Conservation (phyloP, 2,329 filamentous ascomycete genomes). For the Ophiocordyceps robertsii region DNA sequence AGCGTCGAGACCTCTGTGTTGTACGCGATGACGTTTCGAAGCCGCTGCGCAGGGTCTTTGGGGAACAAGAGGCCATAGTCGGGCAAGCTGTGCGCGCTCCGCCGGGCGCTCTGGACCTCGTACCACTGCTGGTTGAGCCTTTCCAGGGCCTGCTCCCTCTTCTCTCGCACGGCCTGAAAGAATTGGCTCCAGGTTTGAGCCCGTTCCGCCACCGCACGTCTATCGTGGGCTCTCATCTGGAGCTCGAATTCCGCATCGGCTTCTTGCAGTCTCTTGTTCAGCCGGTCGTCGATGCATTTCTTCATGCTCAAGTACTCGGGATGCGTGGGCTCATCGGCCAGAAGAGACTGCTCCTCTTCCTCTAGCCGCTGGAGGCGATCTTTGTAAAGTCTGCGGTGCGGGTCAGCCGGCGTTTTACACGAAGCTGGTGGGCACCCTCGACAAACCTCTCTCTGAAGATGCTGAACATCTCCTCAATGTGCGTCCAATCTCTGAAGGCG, state of each 20-base stretch:
- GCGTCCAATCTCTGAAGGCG: slow-evolving; percentile 65
- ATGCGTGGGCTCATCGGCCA: slow-evolving; percentile 55
- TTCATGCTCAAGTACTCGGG: slow-evolving; percentile 86
- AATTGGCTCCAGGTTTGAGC: slow-evolving; percentile 83
- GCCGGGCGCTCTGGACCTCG: slow-evolving; percentile 78
- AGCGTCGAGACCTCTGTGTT: slow-evolving; percentile 90
- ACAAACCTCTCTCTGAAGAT: slow-evolving; percentile 66
- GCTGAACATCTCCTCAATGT: slow-evolving; percentile 80
- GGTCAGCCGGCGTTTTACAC: neutral
- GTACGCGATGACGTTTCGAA: slow-evolving; percentile 78
- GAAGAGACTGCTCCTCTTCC: slow-evolving; percentile 48
- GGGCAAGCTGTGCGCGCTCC: slow-evolving; percentile 65
- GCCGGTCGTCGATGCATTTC: slow-evolving; percentile 69
- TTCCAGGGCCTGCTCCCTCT: slow-evolving; percentile 67
- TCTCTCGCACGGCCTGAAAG: slow-evolving; percentile 73
- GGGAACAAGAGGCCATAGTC: slow-evolving; percentile 77
- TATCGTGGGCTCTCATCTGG: slow-evolving; percentile 59
- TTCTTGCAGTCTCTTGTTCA: slow-evolving; percentile 65
- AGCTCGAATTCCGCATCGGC: slow-evolving; percentile 63
- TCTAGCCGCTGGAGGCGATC: slow-evolving; percentile 77
- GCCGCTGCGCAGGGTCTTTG: slow-evolving; percentile 59
- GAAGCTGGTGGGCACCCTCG: neutral
- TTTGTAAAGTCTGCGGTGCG: slow-evolving; percentile 57
- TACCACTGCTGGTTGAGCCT: slow-evolving; percentile 82
- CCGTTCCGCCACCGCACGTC: slow-evolving; percentile 65